Conservation (phyloP, 306 rosid species). For the Quercus gilva region DNA sequence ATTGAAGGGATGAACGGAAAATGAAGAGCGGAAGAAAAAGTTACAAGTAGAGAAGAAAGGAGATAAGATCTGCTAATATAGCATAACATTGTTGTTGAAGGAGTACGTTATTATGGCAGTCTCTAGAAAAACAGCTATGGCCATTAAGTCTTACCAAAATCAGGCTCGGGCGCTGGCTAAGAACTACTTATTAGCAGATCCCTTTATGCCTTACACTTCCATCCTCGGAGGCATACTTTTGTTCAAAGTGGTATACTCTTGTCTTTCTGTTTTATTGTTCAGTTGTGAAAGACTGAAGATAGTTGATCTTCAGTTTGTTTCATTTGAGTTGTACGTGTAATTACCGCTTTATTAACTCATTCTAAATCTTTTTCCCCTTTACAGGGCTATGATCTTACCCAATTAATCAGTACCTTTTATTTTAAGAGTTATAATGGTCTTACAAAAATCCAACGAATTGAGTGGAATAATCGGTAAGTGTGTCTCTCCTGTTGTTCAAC, state of each 20-base stretch:
- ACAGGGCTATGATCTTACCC: conserved; percentile 56
- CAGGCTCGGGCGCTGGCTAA: conserved; percentile 40
- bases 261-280: background rate
- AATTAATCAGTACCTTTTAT: conserved; percentile 46
- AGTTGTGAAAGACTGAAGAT: too few relatives aligned
- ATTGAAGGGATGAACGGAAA: background rate
- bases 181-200: conserved; percentile 47
- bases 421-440: conserved; percentile 51
- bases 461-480: conserved; percentile 63
- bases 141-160: conserved; percentile 53
- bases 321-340: background rate
- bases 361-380: background rate
- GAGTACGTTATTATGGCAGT: conserved; percentile 23
- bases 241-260: conserved; percentile 48
- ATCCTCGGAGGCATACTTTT: conserved; percentile 51
- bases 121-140: conserved; percentile 36
- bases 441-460: conserved; percentile 55
- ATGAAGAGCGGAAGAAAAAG: conserved; percentile 26
- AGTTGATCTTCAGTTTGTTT: background rate
- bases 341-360: conserved; percentile 4
- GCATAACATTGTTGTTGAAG: conserved; percentile 4
- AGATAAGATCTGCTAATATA: conserved; percentile 6
- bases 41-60: conserved; percentile 11
- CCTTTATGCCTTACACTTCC: conserved; percentile 40
- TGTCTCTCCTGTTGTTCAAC: background rate